A percentile compares a stretch with the other conserved stretches of the same genome.
phyloP scores from a whole-genome alignment of 352 stramenopile genomes.

The Globisporangium okanoganense region DNA sequence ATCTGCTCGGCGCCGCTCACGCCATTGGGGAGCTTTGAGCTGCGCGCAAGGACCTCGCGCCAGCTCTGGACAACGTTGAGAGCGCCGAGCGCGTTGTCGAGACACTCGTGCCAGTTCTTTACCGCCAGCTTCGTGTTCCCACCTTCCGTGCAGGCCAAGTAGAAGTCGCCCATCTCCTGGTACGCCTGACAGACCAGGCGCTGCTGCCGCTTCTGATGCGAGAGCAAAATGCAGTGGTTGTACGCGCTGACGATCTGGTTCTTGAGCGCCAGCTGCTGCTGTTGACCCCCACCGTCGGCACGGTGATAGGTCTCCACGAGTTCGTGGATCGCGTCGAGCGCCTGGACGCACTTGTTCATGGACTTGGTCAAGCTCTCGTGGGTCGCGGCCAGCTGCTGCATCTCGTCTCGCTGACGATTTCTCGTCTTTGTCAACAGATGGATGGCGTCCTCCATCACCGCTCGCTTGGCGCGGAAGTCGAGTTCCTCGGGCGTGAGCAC shows the following conservation, averaged over 20 bases:
- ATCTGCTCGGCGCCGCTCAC: constrained; percentile 25
- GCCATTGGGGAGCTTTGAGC: constrained; percentile 13
- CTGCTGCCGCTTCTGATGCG: constrained; percentile 66
- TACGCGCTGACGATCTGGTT: constrained; percentile 38
- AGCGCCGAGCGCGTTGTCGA: constrained; percentile 71
- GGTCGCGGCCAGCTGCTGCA: constrained; percentile 21
- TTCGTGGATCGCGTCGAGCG: constrained; percentile 42
- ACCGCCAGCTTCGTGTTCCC: constrained; percentile 24
- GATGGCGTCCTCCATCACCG: constrained; percentile 38
- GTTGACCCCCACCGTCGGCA: background rate
- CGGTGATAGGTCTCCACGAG: constrained; percentile 44
- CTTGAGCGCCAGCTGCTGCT: background rate
- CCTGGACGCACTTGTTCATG: constrained; percentile 64
- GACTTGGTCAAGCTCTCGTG: constrained; percentile 29
- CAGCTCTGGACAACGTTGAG: constrained; percentile 44
- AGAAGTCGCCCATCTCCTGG: constrained; percentile 69
- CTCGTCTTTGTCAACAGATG: constrained; percentile 18
- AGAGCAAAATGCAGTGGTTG: constrained; percentile 45
- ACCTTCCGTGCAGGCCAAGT: constrained; percentile 32
- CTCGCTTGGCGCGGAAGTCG: constrained; percentile 41
- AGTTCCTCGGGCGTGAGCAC: constrained; percentile 55
- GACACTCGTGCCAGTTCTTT: constrained; percentile 64
- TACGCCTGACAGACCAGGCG: constrained; percentile 52
- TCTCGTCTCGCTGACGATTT: constrained; percentile 23
- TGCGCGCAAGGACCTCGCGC: constrained; percentile 36